These are phyloP conservation scores for Aspergillus nidulans DNA, from an alignment of 495 filamentous ascomycete genomes.

Conservation along the genomic window DNA sequence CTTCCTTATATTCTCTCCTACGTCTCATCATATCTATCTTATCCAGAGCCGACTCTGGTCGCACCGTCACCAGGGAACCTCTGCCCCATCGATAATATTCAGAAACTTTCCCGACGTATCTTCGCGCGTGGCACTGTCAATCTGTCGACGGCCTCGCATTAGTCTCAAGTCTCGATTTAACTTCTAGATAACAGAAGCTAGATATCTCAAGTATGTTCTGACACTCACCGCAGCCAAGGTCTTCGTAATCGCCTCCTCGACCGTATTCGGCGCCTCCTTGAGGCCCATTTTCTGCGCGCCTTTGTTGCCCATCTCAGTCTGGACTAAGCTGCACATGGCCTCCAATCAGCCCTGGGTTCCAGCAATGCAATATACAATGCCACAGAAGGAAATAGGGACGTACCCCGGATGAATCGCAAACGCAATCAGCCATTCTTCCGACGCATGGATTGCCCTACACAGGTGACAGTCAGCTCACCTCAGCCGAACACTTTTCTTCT, in stretches of 20 bases:
- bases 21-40: no score
- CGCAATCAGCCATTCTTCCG: neutral
- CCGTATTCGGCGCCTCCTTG: slow-evolving; percentile 3
- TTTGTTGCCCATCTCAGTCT: slow-evolving; percentile 7
- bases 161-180: neutral
- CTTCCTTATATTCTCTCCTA: no score
- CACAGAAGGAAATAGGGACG: neutral
- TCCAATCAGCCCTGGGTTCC: neutral
- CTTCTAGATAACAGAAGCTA: neutral
- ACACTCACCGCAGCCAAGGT: neutral
- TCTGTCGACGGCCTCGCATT: neutral
- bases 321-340: slow-evolving; percentile 1
- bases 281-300: neutral
- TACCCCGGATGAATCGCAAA: slow-evolving; percentile 7
- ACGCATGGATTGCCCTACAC: neutral
- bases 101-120: neutral
- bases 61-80: slow-evolving; percentile 8
- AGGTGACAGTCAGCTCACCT: neutral
- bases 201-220: no score
- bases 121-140: slow-evolving; percentile 1
- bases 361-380: neutral
- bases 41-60: no score
- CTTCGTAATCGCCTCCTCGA: neutral
- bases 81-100: slow-evolving; percentile 6
- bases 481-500: neutral